Conservation (phyloP, 345 rosid genomes). For the Salix dunnii region DNA sequence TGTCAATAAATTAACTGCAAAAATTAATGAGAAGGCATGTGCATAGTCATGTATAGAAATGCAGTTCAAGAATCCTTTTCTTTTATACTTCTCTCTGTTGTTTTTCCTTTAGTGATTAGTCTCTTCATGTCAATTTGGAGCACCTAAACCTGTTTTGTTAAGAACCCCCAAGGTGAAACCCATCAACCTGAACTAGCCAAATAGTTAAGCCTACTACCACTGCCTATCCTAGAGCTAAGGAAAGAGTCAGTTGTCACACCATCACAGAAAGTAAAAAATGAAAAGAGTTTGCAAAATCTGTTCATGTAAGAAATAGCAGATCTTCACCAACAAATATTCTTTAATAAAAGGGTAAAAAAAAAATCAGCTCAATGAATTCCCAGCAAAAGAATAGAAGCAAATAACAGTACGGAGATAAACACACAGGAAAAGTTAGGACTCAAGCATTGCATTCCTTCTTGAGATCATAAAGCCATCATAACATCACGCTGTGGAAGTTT, state of each 20-base stretch:
- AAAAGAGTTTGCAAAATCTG: no score
- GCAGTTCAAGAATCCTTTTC: not conserved
- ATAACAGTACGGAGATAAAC: not conserved
- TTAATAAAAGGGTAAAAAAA: no score
- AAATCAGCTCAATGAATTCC: not conserved
- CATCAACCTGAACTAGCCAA: not conserved
- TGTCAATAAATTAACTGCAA: not conserved
- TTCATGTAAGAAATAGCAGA: not conserved
- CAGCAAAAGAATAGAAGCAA: not conserved
- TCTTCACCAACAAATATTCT: not conserved
- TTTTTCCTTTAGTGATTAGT: not conserved
- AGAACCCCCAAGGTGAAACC: slow-evolving; percentile 5
- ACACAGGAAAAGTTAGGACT: not conserved
- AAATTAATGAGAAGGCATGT: not conserved
- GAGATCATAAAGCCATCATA: not conserved
- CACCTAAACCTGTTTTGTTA: not conserved
- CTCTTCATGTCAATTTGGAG: slow-evolving; percentile 3
- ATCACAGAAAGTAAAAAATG: not conserved
- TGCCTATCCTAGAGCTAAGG: not conserved
- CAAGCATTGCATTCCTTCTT: not conserved
- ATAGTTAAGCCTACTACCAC: not conserved
- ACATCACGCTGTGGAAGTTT: not conserved
- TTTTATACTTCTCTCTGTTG: not conserved
- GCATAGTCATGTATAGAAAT: not conserved
- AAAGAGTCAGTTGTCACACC: not conserved